These are phyloP conservation scores for Echeveria elegans DNA, from an alignment of 164 flowering plant genomes.

Conservation along the genomic window DNA sequence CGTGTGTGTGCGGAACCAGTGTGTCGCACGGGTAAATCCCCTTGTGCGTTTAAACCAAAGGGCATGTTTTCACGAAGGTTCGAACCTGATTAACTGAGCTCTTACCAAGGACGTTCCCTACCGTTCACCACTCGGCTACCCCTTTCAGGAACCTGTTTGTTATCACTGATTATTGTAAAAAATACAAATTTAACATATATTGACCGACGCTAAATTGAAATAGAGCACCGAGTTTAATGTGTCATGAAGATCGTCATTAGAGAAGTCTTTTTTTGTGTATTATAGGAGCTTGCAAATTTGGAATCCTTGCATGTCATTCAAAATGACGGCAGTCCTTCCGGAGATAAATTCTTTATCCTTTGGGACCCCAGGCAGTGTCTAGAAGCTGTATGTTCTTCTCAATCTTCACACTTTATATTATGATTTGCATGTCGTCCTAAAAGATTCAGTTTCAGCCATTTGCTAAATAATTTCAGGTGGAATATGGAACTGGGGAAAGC, in stretches of 20 bases:
- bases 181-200: neutral
- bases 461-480: neutral
- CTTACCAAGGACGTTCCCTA: no score
- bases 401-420: neutral
- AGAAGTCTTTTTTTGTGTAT: slow-evolving; percentile 9
- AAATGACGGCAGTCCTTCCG: slow-evolving; percentile 94
- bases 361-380: slow-evolving; percentile 74
- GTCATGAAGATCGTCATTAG: neutral
- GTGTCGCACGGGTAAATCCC: no score
- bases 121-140: no score
- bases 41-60: no score
- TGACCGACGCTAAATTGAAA: neutral
- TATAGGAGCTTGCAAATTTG: slow-evolving; percentile 77
- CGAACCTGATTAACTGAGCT: no score
- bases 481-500: neutral
- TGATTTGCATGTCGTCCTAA: neutral
- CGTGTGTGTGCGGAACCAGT: no score
- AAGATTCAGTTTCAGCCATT: neutral
- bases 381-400: slow-evolving; percentile 33
- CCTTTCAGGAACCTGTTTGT: no score
- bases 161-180: neutral
- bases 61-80: no score
- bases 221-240: neutral
- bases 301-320: slow-evolving; percentile 60
- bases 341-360: slow-evolving; percentile 61